Percentiles rank a stretch among this genome's conserved stretches.
These are phyloP conservation scores for Salix suchowensis DNA, from an alignment of 345 rosid genomes.

Conservation along the genomic window DNA sequence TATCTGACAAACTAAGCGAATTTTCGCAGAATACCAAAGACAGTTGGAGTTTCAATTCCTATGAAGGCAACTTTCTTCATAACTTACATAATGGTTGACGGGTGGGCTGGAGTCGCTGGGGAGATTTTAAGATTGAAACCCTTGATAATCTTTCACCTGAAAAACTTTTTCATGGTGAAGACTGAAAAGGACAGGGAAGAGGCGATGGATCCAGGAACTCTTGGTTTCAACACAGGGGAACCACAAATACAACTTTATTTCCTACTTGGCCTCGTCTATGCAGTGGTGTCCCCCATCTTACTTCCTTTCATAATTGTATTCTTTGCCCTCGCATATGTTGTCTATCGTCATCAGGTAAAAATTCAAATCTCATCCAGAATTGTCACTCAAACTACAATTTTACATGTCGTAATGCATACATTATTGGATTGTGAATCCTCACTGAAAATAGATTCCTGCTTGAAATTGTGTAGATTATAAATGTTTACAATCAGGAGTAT, in stretches of 20 bases:
- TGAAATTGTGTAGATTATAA: conserved; percentile 62
- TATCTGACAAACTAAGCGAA: neutral
- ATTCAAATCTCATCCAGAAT: neutral
- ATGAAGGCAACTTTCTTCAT: conserved; percentile 98
- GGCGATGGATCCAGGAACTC: conserved; percentile 96
- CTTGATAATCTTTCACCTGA: conserved; percentile 71
- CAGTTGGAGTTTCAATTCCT: conserved; percentile 83
- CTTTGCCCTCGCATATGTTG: conserved; percentile 75
- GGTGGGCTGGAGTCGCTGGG: conserved; percentile 98
- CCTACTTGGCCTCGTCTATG: conserved; percentile 89
- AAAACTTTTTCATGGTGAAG: conserved; percentile 77
- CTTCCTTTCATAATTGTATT: conserved; percentile 85
- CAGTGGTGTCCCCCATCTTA: conserved; percentile 78
- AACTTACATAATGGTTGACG: conserved; percentile 91
- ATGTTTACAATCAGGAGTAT: conserved; percentile 86
- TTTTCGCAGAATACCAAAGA: conserved; percentile 72
- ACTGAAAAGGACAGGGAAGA: conserved; percentile 90
- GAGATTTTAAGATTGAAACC: conserved; percentile 83
- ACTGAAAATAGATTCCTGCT: neutral
- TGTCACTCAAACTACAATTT: neutral
- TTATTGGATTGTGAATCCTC: neutral
- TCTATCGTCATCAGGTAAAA: conserved; percentile 87
- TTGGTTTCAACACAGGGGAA: conserved; percentile 86
- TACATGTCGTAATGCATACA: neutral
- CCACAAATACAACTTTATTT: conserved; percentile 94